These are phyloP conservation scores for Boletus subparvulus DNA, from an alignment of 768 basidiomycete species.

Conservation along the genomic window DNA sequence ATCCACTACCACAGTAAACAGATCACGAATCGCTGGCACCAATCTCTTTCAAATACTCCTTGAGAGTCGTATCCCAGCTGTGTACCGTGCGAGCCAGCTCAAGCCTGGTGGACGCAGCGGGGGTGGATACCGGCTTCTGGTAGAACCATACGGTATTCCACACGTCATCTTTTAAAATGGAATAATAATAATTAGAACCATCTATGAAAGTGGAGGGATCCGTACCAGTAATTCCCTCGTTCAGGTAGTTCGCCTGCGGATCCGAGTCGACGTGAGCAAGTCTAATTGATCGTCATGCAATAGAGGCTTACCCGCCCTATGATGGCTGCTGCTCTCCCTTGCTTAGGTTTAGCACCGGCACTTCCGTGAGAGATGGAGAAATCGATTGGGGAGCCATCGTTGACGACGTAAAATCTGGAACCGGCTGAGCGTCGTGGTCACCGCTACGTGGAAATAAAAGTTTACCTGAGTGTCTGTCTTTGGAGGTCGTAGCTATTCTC, in stretches of 20 bases:
- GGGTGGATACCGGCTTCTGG: background rate
- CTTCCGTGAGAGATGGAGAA: constrained; percentile 6
- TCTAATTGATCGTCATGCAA: background rate
- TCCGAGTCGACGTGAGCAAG: background rate
- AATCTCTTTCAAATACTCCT: background rate
- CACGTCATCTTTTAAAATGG: too few species aligned
- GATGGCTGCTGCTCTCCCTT: background rate
- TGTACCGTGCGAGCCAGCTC: background rate
- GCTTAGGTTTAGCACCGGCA: background rate
- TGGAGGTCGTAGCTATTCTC: background rate
- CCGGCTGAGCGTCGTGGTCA: background rate
- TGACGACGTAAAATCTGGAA: constrained; percentile 5
- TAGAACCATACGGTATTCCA: background rate
- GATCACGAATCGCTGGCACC: background rate
- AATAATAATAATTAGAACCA: too few species aligned
- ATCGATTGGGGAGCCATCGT: constrained; percentile 8
- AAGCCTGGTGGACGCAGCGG: background rate
- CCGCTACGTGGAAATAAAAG: background rate
- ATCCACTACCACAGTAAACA: background rate
- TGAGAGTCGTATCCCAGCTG: constrained; percentile 2
- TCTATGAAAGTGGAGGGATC: too few species aligned
- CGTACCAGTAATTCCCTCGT: background rate
- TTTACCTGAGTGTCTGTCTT: constrained; percentile 4
- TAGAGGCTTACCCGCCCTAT: background rate
- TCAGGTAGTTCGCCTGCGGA: background rate